Conservation (phyloP, 148 eudicot species). For the Vaccinium macrocarpon region DNA sequence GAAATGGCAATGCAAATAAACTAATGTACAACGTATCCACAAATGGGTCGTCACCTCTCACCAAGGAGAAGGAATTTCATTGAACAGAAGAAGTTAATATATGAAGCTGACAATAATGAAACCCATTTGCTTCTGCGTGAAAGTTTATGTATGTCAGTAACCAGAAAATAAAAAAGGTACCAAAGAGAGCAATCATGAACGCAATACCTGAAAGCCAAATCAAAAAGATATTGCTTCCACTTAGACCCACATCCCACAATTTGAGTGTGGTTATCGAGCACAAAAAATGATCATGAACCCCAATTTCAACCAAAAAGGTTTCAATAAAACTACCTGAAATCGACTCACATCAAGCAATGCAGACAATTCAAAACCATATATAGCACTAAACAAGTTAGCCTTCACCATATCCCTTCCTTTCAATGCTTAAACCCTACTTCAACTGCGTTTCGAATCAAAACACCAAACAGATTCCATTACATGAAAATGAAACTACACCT, state of each 20-base stretch:
- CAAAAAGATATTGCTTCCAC: neutral
- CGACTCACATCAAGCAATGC: neutral
- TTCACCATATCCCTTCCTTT: neutral
- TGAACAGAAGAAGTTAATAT: neutral
- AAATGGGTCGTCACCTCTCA: neutral
- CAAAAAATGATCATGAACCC: neutral
- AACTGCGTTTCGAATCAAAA: neutral
- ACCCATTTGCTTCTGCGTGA: neutral
- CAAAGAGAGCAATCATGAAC: neutral
- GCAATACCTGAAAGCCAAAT: neutral
- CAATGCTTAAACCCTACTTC: neutral
- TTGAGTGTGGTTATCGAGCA: neutral
- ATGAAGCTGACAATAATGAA: neutral
- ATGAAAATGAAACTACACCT: neutral
- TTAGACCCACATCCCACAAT: neutral
- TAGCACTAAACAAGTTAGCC: neutral
- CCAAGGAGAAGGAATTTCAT: neutral
- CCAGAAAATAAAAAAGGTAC: neutral
- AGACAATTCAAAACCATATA: neutral
- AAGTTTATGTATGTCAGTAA: neutral
- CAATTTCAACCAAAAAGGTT: neutral
- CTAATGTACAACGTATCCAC: neutral
- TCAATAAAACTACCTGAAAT: neutral
- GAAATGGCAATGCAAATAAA: neutral
- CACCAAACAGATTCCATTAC: neutral